Evolutionary conservation across 805 yeast species (phyloP).

Genomic region (Spencermartinsiella europaea): DNA sequence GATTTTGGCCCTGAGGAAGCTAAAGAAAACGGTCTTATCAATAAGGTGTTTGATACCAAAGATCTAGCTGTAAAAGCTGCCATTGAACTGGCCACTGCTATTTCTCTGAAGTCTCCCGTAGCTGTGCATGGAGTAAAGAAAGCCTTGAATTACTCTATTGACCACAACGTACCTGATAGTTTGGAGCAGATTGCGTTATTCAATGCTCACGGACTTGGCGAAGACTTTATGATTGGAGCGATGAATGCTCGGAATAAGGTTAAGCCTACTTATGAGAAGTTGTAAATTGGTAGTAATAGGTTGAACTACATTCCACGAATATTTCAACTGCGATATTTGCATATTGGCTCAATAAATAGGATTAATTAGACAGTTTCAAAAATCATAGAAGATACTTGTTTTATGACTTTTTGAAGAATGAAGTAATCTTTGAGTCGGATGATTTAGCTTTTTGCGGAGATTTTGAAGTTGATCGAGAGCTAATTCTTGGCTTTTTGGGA

Average conservation of each 20-base stretch:
- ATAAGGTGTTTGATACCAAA: slow-evolving; percentile 42
- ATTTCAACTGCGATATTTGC: no score
- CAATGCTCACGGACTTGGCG: slow-evolving; percentile 39
- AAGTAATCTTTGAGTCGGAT: slow-evolving; percentile 3
- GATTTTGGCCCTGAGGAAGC: slow-evolving; percentile 54
- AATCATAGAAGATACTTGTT: no score
- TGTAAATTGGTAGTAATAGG: no score
- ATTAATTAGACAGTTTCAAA: not conserved
- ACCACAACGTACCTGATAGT: slow-evolving; percentile 41
- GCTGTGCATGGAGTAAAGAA: slow-evolving; percentile 63
- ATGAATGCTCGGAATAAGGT: slow-evolving; percentile 26
- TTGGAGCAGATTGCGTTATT: slow-evolving; percentile 48
- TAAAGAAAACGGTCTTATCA: slow-evolving; percentile 48
- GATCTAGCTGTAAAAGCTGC: slow-evolving; percentile 48
- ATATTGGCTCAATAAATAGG: not conserved
- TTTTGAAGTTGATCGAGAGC: not conserved
- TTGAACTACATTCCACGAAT: no score
- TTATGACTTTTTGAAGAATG: slow-evolving; percentile 2
- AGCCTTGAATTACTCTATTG: slow-evolving; percentile 42
- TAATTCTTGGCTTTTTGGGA: not conserved
- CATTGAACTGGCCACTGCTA: slow-evolving; percentile 42
- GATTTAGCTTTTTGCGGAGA: not conserved
- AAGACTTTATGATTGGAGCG: slow-evolving; percentile 30
- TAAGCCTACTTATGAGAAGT: slow-evolving; percentile 28
- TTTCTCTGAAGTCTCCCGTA: slow-evolving; percentile 47